Conservation (phyloP, 2,329 filamentous ascomycete genomes). For the Alternaria conjuncta region DNA sequence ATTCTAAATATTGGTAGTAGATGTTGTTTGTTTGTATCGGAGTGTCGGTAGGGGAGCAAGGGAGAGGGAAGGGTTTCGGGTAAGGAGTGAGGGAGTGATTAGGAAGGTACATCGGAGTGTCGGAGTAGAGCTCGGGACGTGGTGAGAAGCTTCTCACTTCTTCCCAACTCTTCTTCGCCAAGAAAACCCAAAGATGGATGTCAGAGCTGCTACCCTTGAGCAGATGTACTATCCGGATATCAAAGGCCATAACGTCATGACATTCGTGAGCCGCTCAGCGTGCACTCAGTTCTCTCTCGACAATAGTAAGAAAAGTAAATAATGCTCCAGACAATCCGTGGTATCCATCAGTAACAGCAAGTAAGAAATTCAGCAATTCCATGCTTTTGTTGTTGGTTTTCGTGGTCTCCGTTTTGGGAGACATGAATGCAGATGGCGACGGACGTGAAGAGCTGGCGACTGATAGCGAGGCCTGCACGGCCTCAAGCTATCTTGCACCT, state of each 20-base stretch:
- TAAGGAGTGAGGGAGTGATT: constrained; percentile 24
- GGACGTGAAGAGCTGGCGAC: constrained; percentile 1
- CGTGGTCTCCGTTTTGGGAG: constrained; percentile 1
- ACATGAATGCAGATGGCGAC: constrained; percentile 5
- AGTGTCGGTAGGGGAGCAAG: constrained; percentile 15
- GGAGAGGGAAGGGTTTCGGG: constrained; percentile 9
- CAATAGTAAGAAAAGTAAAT: constrained; percentile 36
- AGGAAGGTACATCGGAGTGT: constrained; percentile 17
- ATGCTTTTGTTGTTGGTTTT: constrained; percentile 38
- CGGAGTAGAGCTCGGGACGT: constrained; percentile 11
- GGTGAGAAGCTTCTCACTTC: constrained; percentile 20
- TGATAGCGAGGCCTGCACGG: constrained; percentile 2
- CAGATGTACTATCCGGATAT: constrained; percentile 47
- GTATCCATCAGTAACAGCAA: constrained; percentile 43
- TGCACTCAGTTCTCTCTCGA: constrained; percentile 41
- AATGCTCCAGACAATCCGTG: constrained; percentile 37
- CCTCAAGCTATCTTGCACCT: neutral
- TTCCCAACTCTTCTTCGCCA: constrained; percentile 24
- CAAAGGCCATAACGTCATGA: constrained; percentile 53
- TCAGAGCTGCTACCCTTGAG: constrained; percentile 36
- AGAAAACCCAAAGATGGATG: constrained; percentile 29
- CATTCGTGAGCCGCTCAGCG: constrained; percentile 51
- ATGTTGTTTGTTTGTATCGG: constrained; percentile 18
- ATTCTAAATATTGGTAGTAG: constrained; percentile 10
- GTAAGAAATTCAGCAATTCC: constrained; percentile 40